phyloP scores from a whole-genome alignment of 208 protist species.

The Leishmania martiniquensis region DNA sequence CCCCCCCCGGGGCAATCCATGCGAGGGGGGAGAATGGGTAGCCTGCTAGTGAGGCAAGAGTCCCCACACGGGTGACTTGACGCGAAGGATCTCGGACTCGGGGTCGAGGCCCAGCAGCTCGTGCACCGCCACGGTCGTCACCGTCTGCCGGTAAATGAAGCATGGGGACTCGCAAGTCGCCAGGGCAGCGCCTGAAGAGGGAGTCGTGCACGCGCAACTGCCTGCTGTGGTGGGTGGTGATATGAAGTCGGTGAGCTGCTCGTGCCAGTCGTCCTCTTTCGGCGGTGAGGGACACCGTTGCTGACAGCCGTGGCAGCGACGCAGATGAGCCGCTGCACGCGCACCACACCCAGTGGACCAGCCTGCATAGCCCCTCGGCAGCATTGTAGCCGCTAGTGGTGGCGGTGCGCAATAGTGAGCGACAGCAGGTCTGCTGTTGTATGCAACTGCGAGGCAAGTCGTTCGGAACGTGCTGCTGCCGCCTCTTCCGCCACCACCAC shows the following conservation, averaged over 20 bases:
- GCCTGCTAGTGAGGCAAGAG: not conserved
- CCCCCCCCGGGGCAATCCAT: not conserved
- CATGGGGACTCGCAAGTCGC: not conserved
- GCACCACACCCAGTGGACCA: not conserved
- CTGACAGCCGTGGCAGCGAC: not conserved
- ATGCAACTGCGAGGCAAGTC: not conserved
- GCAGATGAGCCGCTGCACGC: not conserved
- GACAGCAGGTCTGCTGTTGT: not conserved
- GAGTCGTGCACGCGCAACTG: not conserved
- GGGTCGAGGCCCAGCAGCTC: constrained; percentile 25
- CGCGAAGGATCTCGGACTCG: constrained; percentile 3
- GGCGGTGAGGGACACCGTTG: not conserved
- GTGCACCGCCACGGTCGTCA: constrained; percentile 4
- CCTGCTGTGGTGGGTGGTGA: not conserved
- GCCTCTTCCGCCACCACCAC: not conserved
- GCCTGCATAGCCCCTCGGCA: not conserved
- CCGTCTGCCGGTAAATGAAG: not conserved
- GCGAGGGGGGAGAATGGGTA: not conserved
- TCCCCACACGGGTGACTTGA: constrained; percentile 21
- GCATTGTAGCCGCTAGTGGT: not conserved
- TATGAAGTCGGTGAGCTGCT: not conserved
- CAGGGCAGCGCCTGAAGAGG: not conserved
- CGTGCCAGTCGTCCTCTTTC: not conserved
- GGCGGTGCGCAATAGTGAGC: not conserved
- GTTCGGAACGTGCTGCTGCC: not conserved